Percentiles rank a stretch among this genome's conserved stretches.
Conservation (phyloP, 2,329 filamentous ascomycete species). For the Leptosphaerulina australis region DNA sequence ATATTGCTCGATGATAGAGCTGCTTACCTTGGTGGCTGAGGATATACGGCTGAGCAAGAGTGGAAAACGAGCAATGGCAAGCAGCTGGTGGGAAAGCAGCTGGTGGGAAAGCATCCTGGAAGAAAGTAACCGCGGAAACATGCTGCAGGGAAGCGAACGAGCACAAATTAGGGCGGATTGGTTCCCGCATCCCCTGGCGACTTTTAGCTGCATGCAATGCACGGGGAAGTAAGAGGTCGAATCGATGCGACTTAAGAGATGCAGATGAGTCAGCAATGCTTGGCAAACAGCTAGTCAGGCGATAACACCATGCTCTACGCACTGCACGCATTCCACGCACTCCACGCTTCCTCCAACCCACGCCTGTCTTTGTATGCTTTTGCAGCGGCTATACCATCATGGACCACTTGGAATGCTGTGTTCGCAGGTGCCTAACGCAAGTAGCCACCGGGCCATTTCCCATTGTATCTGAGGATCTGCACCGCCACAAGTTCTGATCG, state of each 20-base stretch:
- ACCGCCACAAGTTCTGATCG: constrained; percentile 14
- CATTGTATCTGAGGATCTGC: not conserved
- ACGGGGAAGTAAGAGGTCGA: constrained; percentile 13
- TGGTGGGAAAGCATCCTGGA: not conserved
- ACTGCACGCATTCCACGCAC: not conserved
- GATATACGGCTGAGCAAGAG: not conserved
- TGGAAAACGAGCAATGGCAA: not conserved
- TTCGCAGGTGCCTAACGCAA: not conserved
- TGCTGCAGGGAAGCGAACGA: constrained; percentile 14
- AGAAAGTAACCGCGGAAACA: constrained; percentile 1
- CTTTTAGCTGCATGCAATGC: constrained; percentile 10
- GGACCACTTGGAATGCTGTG: not conserved
- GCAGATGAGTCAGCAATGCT: constrained; percentile 1
- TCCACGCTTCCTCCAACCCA: not conserved
- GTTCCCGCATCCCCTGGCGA: constrained; percentile 18
- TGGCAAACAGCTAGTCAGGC: not conserved
- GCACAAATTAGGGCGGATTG: constrained; percentile 11
- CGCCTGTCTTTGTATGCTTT: not conserved
- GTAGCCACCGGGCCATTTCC: not conserved
- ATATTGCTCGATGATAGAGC: not conserved
- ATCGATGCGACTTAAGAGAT: constrained; percentile 2
- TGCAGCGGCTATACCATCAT: not conserved
- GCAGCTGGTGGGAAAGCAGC: too few relatives aligned
- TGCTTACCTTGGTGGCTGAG: not conserved
- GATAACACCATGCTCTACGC: not conserved